Percentiles rank a stretch among this genome's conserved stretches.
phyloP scores from a whole-genome alignment of 192 early-diverging fungal genomes.

The Chytriomyces hyalinus region DNA sequence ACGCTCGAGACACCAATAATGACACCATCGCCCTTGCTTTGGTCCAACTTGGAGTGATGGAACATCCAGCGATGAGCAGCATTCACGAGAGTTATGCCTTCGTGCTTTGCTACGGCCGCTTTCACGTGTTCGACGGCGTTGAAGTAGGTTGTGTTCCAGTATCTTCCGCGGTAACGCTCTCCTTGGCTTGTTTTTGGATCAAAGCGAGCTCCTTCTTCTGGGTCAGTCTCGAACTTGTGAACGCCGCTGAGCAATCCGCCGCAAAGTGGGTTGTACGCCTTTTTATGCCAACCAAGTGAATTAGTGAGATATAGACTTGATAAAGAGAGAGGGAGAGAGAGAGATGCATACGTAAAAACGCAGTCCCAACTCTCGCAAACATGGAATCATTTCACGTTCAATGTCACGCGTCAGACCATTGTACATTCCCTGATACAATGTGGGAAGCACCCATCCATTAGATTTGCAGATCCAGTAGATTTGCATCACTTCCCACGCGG shows the following conservation, averaged over 20 bases:
- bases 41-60: constrained; percentile 53
- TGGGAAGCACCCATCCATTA: constrained; percentile 55
- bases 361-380: constrained; percentile 61
- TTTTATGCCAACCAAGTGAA: neutral
- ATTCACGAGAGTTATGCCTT: constrained; percentile 41
- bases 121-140: constrained; percentile 58
- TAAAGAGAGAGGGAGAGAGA: neutral
- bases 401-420: constrained; percentile 43
- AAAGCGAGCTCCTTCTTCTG: constrained; percentile 41
- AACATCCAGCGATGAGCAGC: constrained; percentile 54
- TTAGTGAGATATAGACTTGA: neutral
- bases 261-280: constrained; percentile 66
- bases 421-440: constrained; percentile 55
- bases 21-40: constrained; percentile 48
- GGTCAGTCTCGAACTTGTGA: constrained; percentile 40
- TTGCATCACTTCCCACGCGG: constrained; percentile 57
- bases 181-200: constrained; percentile 43
- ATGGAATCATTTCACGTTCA: constrained; percentile 63
- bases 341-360: constrained; percentile 53
- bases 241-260: constrained; percentile 53
- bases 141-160: constrained; percentile 59
- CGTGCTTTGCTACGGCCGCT: constrained; percentile 34
- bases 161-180: constrained; percentile 45
- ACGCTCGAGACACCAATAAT: constrained; percentile 56
- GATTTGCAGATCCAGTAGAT: constrained; percentile 53